These are phyloP conservation scores for Paraglomus brasilianum DNA, from an alignment of 192 early-diverging fungal genomes.

Conservation along the genomic window DNA sequence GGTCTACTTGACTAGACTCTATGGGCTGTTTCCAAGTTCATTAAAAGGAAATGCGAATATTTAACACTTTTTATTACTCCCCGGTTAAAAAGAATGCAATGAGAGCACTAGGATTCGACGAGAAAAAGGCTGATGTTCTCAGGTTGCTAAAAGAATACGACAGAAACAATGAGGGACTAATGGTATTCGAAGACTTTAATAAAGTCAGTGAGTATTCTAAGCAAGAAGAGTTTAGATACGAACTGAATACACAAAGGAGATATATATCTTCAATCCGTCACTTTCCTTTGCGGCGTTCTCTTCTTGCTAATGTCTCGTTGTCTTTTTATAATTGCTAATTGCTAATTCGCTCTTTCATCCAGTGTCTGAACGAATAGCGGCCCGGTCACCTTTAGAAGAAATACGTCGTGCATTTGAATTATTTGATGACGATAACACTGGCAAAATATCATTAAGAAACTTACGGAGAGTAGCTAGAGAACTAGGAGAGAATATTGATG, in stretches of 20 bases:
- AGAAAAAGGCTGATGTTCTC: slow-evolving; percentile 78
- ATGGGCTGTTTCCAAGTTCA: neutral
- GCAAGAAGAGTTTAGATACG: neutral
- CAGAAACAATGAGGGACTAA: slow-evolving; percentile 50
- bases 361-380: slow-evolving; percentile 59
- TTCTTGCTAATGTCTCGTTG: no score
- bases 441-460: slow-evolving; percentile 65
- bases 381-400: slow-evolving; percentile 79
- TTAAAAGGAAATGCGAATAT: neutral
- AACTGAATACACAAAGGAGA: no score
- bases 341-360: neutral
- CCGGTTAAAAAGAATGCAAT: slow-evolving; percentile 60
- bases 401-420: slow-evolving; percentile 78
- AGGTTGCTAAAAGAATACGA: slow-evolving; percentile 66
- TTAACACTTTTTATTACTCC: neutral
- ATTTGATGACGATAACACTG: slow-evolving; percentile 68
- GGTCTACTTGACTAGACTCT: slow-evolving; percentile 16
- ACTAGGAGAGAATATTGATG: slow-evolving; percentile 76
- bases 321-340: no score
- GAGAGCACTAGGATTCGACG: slow-evolving; percentile 81
- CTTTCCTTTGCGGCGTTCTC: no score
- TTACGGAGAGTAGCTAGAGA: slow-evolving; percentile 75
- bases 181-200: slow-evolving; percentile 67
- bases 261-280: no score
- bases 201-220: slow-evolving; percentile 60